phyloP scores from a whole-genome alignment of 495 filamentous ascomycete species.

The Lasiosphaeris hirsuta region DNA sequence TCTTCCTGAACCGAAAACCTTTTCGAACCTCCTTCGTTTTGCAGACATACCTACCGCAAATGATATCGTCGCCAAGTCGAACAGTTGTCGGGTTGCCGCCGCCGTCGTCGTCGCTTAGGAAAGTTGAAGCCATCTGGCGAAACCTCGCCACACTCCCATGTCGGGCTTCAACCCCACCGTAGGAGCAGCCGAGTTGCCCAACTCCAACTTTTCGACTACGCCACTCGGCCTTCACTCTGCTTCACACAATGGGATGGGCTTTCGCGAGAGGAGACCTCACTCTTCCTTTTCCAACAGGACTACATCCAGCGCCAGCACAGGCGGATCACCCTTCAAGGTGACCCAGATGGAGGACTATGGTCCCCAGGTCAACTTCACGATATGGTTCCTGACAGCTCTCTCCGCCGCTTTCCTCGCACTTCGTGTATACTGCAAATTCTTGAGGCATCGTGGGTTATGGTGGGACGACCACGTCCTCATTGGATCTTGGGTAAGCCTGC shows the following conservation, averaged over 20 bases:
- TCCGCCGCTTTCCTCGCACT: constrained; percentile 35
- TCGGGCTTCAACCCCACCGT: constrained; percentile 8
- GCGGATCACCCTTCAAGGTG: constrained; percentile 10
- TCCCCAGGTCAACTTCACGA: constrained; percentile 40
- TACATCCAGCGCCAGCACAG: not conserved
- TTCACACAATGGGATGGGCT: constrained; percentile 11
- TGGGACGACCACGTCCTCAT: constrained; percentile 41
- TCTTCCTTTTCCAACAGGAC: constrained; percentile 8
- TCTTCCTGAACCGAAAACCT: constrained; percentile 3
- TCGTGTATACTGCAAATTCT: constrained; percentile 34
- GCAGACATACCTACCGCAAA: constrained; percentile 11
- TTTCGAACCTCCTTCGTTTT: constrained; percentile 8
- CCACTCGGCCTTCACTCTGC: not conserved
- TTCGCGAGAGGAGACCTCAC: constrained; percentile 4
- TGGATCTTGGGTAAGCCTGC: constrained; percentile 33
- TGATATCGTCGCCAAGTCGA: constrained; percentile 15
- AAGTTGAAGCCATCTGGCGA: constrained; percentile 9
- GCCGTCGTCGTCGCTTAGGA: constrained; percentile 17
- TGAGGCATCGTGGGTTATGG: constrained; percentile 31
- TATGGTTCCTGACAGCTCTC: constrained; percentile 35
- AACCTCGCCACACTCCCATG: constrained; percentile 18
- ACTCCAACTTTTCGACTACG: constrained; percentile 8
- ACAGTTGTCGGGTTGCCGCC: constrained; percentile 10
- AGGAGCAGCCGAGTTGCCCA: constrained; percentile 11
- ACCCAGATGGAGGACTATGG: constrained; percentile 25